Conservation (phyloP, 768 basidiomycete genomes). For the Asterophora parasitica region DNA sequence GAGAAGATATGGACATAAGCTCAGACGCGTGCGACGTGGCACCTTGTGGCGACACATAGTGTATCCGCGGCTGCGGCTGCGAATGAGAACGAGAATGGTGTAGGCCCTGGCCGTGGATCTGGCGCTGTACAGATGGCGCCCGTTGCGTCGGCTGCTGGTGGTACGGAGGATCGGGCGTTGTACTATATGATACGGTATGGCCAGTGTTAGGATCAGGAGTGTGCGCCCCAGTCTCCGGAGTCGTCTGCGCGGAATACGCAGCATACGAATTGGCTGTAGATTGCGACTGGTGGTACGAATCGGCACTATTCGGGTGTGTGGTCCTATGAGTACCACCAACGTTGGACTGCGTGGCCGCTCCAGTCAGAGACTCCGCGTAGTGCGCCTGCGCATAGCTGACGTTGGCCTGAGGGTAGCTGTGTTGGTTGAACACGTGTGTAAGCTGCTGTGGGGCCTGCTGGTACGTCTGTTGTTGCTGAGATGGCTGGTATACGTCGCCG, state of each 20-base stretch:
- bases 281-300: slow-evolving; percentile 12
- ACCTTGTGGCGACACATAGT: slow-evolving; percentile 5
- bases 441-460: slow-evolving; percentile 14
- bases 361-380: slow-evolving; percentile 20
- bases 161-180: slow-evolving; percentile 26
- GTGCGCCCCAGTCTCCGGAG: slow-evolving; percentile 11
- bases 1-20: not conserved
- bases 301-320: not conserved
- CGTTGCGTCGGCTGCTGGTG: slow-evolving; percentile 18
- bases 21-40: slow-evolving; percentile 6
- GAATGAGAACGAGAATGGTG: slow-evolving; percentile 7
- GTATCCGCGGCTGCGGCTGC: slow-evolving; percentile 6
- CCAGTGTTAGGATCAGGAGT: slow-evolving; percentile 11
- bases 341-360: slow-evolving; percentile 19
- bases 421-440: slow-evolving; percentile 21
- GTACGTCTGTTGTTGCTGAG: slow-evolving; percentile 15
- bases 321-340: slow-evolving; percentile 6
- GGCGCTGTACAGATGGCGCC: slow-evolving; percentile 8
- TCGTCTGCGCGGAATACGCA: slow-evolving; percentile 15
- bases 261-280: slow-evolving; percentile 13
- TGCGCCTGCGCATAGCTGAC: slow-evolving; percentile 24
- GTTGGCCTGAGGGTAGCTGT: slow-evolving; percentile 23
- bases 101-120: not conserved
- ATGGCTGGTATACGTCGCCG: slow-evolving; percentile 7
- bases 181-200: slow-evolving; percentile 22